Percentiles rank a stretch among this genome's conserved stretches.
phyloP scores from a whole-genome alignment of 257 asterid species.

The Nyctanthes arbortristis region DNA sequence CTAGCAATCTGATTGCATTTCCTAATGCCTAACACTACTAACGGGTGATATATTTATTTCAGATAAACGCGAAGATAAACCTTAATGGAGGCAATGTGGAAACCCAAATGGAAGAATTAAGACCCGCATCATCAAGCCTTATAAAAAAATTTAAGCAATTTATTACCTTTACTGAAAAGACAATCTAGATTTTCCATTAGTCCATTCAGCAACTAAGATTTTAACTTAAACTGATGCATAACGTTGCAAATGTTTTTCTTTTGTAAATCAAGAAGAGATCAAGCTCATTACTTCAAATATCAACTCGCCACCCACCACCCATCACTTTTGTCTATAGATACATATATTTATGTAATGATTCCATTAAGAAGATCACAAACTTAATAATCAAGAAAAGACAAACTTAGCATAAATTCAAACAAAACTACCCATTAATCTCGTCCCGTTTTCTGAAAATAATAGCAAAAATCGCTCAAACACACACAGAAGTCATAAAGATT shows the following conservation, averaged over 20 bases:
- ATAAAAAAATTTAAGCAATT: not conserved
- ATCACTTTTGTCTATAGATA: not conserved
- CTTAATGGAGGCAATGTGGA: not conserved
- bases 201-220: not conserved
- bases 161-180: not conserved
- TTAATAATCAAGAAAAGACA: not conserved
- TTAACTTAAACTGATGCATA: not conserved
- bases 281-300: conserved; percentile 22
- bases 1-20: no score
- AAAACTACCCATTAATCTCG: not conserved
- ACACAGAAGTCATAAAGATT: not conserved
- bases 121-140: not conserved
- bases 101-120: not conserved
- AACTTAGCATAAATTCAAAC: not conserved
- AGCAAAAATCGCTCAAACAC: conserved; percentile 6
- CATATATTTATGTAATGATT: not conserved
- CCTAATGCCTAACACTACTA: not conserved
- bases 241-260: conserved; percentile 1
- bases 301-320: not conserved
- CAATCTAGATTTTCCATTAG: conserved; percentile 2
- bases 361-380: not conserved
- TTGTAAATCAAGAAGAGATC: conserved; percentile 15
- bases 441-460: conserved; percentile 1
- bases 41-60: not conserved
- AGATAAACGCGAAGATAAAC: not conserved